Evolutionary conservation across 2,329 filamentous ascomycete species (phyloP).

Genomic region (Lecanoromycetidae sp.): DNA sequence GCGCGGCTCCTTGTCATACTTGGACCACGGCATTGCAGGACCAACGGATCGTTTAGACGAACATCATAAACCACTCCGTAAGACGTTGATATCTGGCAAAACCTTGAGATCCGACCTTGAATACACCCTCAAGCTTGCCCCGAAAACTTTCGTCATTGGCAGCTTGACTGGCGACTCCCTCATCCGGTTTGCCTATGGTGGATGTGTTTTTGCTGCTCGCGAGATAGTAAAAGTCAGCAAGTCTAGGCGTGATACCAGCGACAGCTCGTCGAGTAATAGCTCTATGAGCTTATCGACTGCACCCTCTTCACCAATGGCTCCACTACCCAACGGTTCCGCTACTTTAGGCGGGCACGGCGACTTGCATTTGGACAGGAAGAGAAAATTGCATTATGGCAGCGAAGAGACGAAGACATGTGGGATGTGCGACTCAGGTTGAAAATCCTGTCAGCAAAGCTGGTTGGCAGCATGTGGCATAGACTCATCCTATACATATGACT

Average conservation of each 20-base stretch:
- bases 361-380: not conserved
- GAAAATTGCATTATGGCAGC: not conserved
- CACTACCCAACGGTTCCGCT: not conserved
- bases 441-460: not conserved
- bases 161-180: conserved; percentile 50
- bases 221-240: conserved; percentile 26
- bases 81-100: conserved; percentile 37
- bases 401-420: no score
- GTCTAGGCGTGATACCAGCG: not conserved
- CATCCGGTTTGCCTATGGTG: conserved; percentile 47
- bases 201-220: conserved; percentile 45
- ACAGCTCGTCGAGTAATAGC: not conserved
- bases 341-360: no score
- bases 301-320: not conserved
- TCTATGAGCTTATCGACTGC: not conserved
- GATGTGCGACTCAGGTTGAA: no score
- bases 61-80: conserved; percentile 16
- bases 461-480: no score
- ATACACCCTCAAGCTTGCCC: conserved; percentile 40
- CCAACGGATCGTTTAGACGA: conserved; percentile 29
- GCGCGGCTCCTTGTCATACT: conserved; percentile 42
- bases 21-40: conserved; percentile 34
- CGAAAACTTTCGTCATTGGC: conserved; percentile 43
- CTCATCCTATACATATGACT: no score
- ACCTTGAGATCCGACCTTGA: conserved; percentile 43